These are phyloP conservation scores for Arthrobotrys entomopaga DNA, from an alignment of 2,329 filamentous ascomycete genomes.

Conservation along the genomic window DNA sequence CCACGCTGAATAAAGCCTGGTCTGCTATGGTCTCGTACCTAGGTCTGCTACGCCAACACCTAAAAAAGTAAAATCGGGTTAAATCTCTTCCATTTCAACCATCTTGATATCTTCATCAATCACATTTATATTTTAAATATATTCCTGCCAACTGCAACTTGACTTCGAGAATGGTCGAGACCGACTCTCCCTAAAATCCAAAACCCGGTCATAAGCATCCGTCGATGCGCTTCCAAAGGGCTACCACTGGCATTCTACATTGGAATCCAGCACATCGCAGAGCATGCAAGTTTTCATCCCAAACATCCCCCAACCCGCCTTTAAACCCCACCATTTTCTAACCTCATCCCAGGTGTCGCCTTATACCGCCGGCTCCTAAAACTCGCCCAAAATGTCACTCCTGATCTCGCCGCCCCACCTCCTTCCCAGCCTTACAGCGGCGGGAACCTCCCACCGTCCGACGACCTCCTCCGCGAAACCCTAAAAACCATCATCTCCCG, in stretches of 20 bases:
- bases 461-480: constrained; percentile 20
- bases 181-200: constrained; percentile 30
- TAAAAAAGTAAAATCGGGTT: constrained; percentile 14
- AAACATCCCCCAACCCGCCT: neutral
- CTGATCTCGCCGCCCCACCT: neutral
- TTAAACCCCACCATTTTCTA: constrained; percentile 1
- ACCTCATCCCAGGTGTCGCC: constrained; percentile 39
- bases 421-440: neutral
- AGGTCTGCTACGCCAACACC: no score
- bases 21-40: no score
- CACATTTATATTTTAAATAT: no score
- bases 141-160: no score
- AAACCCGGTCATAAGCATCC: constrained; percentile 22
- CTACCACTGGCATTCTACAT: constrained; percentile 36
- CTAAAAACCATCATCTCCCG: constrained; percentile 42
- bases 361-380: constrained; percentile 52
- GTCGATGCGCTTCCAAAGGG: constrained; percentile 44
- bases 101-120: neutral
- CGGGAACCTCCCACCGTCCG: neutral
- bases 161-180: constrained; percentile 27
- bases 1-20: neutral
- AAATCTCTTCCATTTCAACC: constrained; percentile 32
- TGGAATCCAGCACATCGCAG: constrained; percentile 48
- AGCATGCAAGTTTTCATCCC: constrained; percentile 31
- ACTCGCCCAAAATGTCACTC: constrained; percentile 23